phyloP scores from a whole-genome alignment of 148 eudicot genomes.

The Beta vulgaris region DNA sequence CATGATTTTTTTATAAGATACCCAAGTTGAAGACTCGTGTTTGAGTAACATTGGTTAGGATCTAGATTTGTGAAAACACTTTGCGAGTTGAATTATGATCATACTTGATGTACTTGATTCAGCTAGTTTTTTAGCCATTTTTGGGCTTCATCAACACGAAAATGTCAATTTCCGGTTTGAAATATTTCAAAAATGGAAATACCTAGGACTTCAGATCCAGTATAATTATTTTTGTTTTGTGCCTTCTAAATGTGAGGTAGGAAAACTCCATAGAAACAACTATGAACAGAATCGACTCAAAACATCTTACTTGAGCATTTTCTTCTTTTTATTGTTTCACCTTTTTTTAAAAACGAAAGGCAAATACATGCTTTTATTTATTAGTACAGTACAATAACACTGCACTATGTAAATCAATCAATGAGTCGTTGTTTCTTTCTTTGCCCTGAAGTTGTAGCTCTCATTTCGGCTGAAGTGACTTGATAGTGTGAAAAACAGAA shows the following conservation, averaged over 20 bases:
- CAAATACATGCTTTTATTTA: not conserved
- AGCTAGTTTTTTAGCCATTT: too few species aligned
- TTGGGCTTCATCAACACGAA: too few species aligned
- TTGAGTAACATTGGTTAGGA: not conserved
- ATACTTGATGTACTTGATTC: not conserved
- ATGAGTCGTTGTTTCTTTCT: not conserved
- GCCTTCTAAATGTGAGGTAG: too few species aligned
- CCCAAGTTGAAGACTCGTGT: too few species aligned
- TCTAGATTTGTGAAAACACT: not conserved
- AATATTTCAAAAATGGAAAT: too few species aligned
- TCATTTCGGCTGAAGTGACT: not conserved
- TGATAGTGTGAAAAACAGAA: not conserved
- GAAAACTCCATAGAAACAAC: not conserved
- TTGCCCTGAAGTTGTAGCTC: not conserved
- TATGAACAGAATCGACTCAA: too few species aligned
- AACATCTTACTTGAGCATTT: too few species aligned
- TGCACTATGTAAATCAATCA: not conserved
- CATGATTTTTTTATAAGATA: too few species aligned
- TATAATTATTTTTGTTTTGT: too few species aligned
- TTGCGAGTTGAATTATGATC: not conserved
- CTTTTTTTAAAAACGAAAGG: not conserved
- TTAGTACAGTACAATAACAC: not conserved
- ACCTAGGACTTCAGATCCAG: too few species aligned
- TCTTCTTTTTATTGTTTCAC: not conserved
- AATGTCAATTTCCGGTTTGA: too few species aligned